These are phyloP conservation scores for Picochlorum sp. DNA, from an alignment of 139 green algal species.

Conservation along the genomic window DNA sequence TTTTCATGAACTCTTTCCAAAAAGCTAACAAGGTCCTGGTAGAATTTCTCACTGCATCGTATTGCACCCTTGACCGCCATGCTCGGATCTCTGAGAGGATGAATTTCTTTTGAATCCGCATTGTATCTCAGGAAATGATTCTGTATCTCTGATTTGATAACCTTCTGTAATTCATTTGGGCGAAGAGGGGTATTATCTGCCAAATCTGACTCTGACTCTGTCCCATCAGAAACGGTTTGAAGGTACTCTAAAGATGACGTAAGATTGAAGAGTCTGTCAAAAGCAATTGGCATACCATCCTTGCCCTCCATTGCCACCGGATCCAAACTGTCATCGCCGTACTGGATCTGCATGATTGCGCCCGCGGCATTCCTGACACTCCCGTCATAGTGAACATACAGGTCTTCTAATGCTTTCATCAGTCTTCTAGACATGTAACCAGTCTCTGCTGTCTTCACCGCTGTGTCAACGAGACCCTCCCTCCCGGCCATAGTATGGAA, in stretches of 20 bases:
- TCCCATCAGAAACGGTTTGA: not conserved
- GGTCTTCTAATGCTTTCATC: slow-evolving; percentile 97
- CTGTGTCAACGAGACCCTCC: slow-evolving; percentile 95
- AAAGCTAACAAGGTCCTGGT: slow-evolving; percentile 6
- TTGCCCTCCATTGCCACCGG: slow-evolving; percentile 84
- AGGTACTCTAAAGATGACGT: slow-evolving; percentile 7
- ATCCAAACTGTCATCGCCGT: slow-evolving; percentile 93
- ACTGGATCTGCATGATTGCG: slow-evolving; percentile 77
- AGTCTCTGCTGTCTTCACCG: slow-evolving; percentile 97
- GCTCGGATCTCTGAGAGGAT: not conserved
- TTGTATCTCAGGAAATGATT: not conserved
- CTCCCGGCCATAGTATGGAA: slow-evolving; percentile 98
- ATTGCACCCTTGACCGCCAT: slow-evolving; percentile 6
- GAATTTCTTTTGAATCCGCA: not conserved
- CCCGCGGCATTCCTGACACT: slow-evolving; percentile 84
- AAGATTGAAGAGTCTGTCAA: slow-evolving; percentile 41
- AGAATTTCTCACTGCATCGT: slow-evolving; percentile 8
- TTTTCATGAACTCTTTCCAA: not conserved
- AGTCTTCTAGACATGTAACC: slow-evolving; percentile 96
- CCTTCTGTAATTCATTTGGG: not conserved
- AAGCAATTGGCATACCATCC: slow-evolving; percentile 59
- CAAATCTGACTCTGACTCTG: not conserved
- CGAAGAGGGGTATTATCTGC: not conserved
- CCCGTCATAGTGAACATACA: slow-evolving; percentile 87
- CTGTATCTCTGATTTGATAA: not conserved